A percentile compares a stretch with the other conserved stretches of the same genome.
Evolutionary conservation across 768 basidiomycete genomes (phyloP).

Genomic region (Pleurotus platypus): DNA sequence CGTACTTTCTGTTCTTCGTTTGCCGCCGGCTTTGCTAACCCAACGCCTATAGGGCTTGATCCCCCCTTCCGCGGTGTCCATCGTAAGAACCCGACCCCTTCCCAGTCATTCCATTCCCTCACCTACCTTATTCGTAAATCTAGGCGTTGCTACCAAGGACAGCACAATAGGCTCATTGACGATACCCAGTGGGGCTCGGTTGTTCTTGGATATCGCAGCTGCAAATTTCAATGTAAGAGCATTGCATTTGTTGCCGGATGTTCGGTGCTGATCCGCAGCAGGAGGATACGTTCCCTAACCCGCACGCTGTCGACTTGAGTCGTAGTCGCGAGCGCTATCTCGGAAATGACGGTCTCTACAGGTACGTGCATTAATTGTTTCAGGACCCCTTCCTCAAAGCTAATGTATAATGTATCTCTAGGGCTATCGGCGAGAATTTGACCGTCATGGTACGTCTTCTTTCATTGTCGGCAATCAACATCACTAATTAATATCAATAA

Average conservation of each 20-base stretch:
- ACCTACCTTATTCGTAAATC: not conserved
- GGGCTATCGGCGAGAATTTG: constrained; percentile 32
- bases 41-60: constrained; percentile 50
- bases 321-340: constrained; percentile 45
- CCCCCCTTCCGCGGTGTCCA: constrained; percentile 70
- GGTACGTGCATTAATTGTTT: constrained; percentile 18
- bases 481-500: constrained; percentile 31
- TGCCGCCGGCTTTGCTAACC: not conserved
- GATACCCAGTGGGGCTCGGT: constrained; percentile 43
- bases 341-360: constrained; percentile 43
- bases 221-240: constrained; percentile 57
- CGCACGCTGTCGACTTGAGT: constrained; percentile 38
- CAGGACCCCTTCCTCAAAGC: not conserved
- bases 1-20: constrained; percentile 22
- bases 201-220: constrained; percentile 60
- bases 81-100: constrained; percentile 36
- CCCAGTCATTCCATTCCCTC: not conserved
- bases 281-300: constrained; percentile 49
- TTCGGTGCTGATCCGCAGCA: constrained; percentile 17
- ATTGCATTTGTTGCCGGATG: not conserved
- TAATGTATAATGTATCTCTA: not conserved
- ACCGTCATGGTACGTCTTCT: constrained; percentile 43
- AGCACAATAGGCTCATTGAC: constrained; percentile 36
- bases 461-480: constrained; percentile 30
- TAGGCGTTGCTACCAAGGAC: constrained; percentile 47